Conservation (phyloP, 2,329 filamentous ascomycete genomes). For the Fusarium humuli region DNA sequence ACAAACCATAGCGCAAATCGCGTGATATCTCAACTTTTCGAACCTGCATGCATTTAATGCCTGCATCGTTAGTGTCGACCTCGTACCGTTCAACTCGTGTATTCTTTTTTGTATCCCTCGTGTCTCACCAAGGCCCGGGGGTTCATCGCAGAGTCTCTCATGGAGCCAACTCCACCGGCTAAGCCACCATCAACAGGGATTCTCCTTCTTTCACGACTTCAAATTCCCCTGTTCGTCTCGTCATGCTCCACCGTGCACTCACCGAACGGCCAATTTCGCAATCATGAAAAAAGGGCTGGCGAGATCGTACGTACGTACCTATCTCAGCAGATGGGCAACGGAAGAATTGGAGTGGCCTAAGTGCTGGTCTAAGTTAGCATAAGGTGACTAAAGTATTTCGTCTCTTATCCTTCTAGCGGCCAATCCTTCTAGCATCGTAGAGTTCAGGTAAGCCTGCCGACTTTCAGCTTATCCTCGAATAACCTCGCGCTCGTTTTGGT, state of each 20-base stretch:
- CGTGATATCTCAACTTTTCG: slow-evolving; percentile 16
- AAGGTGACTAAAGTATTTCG: neutral
- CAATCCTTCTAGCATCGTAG: neutral
- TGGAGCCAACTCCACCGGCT: slow-evolving; percentile 27
- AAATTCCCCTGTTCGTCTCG: slow-evolving; percentile 27
- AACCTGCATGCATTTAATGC: slow-evolving; percentile 21
- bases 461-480: slow-evolving; percentile 30
- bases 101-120: slow-evolving; percentile 21
- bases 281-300: slow-evolving; percentile 30
- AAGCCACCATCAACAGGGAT: slow-evolving; percentile 42
- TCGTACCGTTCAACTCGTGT: slow-evolving; percentile 7
- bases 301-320: slow-evolving; percentile 24
- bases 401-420: neutral
- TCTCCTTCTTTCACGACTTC: slow-evolving; percentile 37
- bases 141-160: slow-evolving; percentile 19
- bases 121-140: slow-evolving; percentile 31
- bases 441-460: slow-evolving; percentile 23
- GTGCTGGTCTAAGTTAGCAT: neutral
- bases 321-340: neutral
- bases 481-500: slow-evolving; percentile 13
- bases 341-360: neutral
- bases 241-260: slow-evolving; percentile 33
- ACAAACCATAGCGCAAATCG: slow-evolving; percentile 15
- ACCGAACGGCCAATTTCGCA: slow-evolving; percentile 39
- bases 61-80: slow-evolving; percentile 4